Conservation (phyloP, 2,329 filamentous ascomycete species). For the Graphilbum ipis-grandicollis region DNA sequence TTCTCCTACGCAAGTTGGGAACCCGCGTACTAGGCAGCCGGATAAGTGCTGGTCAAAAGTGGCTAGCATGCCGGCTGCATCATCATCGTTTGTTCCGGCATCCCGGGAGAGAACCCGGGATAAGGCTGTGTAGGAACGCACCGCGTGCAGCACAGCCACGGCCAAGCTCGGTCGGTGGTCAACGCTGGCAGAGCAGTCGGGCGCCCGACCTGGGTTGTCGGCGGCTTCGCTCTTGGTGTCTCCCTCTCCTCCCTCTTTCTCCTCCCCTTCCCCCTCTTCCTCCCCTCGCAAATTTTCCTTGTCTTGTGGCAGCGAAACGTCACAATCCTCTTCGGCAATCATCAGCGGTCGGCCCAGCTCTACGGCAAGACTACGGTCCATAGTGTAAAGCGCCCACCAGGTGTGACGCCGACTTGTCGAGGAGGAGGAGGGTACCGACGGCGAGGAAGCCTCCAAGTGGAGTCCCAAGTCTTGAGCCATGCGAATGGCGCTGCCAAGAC, state of each 20-base stretch:
- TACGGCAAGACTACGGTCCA: constrained; percentile 66
- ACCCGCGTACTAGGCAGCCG: constrained; percentile 48
- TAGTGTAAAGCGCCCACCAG: constrained; percentile 89
- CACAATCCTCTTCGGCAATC: constrained; percentile 79
- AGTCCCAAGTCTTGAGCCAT: constrained; percentile 73
- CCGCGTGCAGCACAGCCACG: constrained; percentile 64
- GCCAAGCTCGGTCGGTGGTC: constrained; percentile 28
- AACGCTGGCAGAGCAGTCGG: not conserved
- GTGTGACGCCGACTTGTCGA: constrained; percentile 72
- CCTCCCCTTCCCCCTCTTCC: constrained; percentile 16
- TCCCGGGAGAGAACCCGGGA: constrained; percentile 44
- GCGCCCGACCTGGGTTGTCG: too few species aligned
- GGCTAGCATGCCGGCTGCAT: constrained; percentile 43
- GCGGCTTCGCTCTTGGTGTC: constrained; percentile 38
- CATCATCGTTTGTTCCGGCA: not conserved
- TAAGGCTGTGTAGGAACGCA: constrained; percentile 59
- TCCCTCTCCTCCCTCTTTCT: constrained; percentile 51
- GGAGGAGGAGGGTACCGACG: constrained; percentile 26
- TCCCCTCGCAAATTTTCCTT: too few species aligned
- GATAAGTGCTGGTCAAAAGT: constrained; percentile 69
- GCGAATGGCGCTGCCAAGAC: constrained; percentile 64
- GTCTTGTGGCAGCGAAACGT: constrained; percentile 69
- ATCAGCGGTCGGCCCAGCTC: constrained; percentile 66
- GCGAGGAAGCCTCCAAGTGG: constrained; percentile 42
- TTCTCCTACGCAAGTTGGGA: constrained; percentile 47